phyloP scores from a whole-genome alignment of 2,329 filamentous ascomycete genomes.

The Mariannaea elegans region DNA sequence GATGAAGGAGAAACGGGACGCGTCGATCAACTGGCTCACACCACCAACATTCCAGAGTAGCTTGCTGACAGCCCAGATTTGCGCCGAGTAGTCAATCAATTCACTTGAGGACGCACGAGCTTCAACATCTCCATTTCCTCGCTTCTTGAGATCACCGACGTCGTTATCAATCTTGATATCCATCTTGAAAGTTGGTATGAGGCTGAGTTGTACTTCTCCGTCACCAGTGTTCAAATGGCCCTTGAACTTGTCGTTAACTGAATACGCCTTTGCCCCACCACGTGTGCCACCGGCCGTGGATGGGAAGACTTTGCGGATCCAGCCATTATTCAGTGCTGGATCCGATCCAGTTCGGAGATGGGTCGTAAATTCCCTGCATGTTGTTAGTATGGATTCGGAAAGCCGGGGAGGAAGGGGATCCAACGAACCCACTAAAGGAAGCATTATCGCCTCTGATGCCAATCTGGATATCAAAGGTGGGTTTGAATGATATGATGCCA shows the following conservation, averaged over 20 bases:
- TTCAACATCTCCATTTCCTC: too few relatives aligned
- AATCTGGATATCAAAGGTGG: neutral
- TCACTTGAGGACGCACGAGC: too few relatives aligned
- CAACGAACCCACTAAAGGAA: neutral
- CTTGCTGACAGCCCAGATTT: too few relatives aligned
- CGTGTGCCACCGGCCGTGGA: neutral
- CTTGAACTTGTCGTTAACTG: too few relatives aligned
- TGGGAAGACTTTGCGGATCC: neutral
- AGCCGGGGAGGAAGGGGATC: too few relatives aligned
- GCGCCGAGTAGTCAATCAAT: neutral
- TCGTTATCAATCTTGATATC: too few relatives aligned
- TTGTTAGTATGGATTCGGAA: neutral
- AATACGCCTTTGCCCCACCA: neutral
- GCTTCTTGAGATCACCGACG: too few relatives aligned
- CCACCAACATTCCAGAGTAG: too few relatives aligned
- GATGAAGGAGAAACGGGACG: neutral
- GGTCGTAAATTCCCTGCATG: neutral
- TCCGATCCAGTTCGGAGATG: too few relatives aligned
- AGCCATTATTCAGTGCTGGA: neutral
- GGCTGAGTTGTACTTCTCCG: too few relatives aligned
- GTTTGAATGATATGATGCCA: neutral
- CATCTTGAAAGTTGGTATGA: too few relatives aligned
- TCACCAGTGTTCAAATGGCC: too few relatives aligned
- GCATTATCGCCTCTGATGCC: neutral
- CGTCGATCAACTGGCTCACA: neutral